Evolutionary conservation across 257 asterid genomes (phyloP).

Genomic region (Petunia axillaris): DNA sequence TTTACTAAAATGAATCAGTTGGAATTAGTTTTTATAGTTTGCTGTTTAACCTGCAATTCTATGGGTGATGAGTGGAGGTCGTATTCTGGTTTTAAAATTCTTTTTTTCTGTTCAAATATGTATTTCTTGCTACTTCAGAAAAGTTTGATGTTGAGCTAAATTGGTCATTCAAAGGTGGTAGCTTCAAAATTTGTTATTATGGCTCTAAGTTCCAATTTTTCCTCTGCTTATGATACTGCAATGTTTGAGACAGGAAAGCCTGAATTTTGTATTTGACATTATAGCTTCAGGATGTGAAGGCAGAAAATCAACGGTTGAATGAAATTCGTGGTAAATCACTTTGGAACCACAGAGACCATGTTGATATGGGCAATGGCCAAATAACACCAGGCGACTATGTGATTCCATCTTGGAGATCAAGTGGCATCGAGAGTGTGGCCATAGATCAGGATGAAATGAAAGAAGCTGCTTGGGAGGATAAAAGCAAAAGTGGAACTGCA

Average conservation of each 20-base stretch:
- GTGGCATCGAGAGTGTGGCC: background rate
- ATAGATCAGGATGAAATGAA: slow-evolving; percentile 7
- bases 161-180: background rate
- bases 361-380: background rate
- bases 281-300: slow-evolving; percentile 57
- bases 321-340: slow-evolving; percentile 46
- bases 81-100: background rate
- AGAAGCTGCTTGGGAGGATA: slow-evolving; percentile 25
- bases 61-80: background rate
- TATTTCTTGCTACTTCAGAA: slow-evolving; percentile 13
- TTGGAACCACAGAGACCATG: slow-evolving; percentile 24
- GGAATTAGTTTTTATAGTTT: background rate
- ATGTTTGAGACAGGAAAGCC: background rate
- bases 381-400: background rate
- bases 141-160: background rate
- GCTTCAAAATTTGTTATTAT: background rate
- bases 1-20: background rate
- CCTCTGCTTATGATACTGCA: background rate
- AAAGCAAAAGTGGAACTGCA: slow-evolving; percentile 7
- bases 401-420: slow-evolving; percentile 21
- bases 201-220: background rate
- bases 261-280: slow-evolving; percentile 4
- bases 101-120: background rate
- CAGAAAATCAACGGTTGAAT: slow-evolving; percentile 45
- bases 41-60: background rate